Base-by-base conservation (phyloP, 306 rosid species). In the Prunus fruticosa region DNA sequence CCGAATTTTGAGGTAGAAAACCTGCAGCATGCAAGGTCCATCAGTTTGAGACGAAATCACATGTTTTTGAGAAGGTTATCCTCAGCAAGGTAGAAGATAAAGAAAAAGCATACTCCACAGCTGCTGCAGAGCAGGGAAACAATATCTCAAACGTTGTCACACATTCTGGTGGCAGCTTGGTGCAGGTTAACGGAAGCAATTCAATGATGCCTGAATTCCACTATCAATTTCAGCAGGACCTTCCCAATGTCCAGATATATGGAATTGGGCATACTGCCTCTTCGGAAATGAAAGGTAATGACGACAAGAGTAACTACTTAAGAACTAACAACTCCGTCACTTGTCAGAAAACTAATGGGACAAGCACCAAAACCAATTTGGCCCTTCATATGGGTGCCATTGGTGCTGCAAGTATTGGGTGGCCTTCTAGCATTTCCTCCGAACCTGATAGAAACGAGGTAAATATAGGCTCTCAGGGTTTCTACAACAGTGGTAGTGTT, bases 41-140 rank as follows among this genome's bases (percentile, higher is more conserved):
- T 32, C 83, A 56, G 43, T 63, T 69, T 20, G 86, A 80, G 56
- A 50, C 11, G 57, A 80, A 69, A 67, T 25, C 79, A 18, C 82
- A 65, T 65, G 54, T 79, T 66, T 83, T 81, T 79, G 87, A 86
- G 76, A 84, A 76, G 71, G 84, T 83, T 60, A 54, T 79, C 82
- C 86, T 80, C 27, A 75, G 78, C 22, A 81, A 76, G 67, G 74
- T 64, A 22, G 85, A 71, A 56, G 71, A 67, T 34, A 80, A 64
- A 69, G 76, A 63, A 19, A 78, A 79, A 45, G 11, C 71, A 20
- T 30, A 38, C 22, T 41, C 70, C 19, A 2, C 73, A 15, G 14
- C 76, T 6, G 25, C 76, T 34, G n/a, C 23, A 8, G 82, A 69
- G 58, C 77, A 28, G 10, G 81, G 81, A 65, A 71, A 62, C 75